Percentiles rank a stretch among this genome's conserved stretches.
Conservation (phyloP, 352 stramenopile genomes). For the Pythium insidiosum region DNA sequence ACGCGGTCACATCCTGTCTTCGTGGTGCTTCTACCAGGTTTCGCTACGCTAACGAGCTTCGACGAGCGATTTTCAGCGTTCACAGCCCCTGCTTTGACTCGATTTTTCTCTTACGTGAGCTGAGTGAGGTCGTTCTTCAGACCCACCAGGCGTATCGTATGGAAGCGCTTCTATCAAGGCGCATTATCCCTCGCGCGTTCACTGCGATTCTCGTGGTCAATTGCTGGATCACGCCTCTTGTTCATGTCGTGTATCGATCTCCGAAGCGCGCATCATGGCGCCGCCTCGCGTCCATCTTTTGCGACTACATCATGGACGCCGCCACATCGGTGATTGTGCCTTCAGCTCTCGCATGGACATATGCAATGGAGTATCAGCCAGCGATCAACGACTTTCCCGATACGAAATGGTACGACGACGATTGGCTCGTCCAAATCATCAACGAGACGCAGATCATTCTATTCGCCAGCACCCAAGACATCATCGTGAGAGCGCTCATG, state of each 20-base stretch:
- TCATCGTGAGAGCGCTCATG: slow-evolving; percentile 9
- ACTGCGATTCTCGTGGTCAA: neutral
- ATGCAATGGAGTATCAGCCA: neutral
- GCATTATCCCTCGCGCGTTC: neutral
- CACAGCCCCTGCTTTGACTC: neutral
- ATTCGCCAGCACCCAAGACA: neutral
- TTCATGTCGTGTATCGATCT: neutral
- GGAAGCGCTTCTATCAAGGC: neutral
- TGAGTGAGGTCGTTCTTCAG: neutral
- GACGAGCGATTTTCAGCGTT: neutral
- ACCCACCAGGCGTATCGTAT: neutral
- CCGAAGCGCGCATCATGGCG: neutral
- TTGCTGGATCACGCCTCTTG: neutral
- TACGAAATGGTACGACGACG: neutral
- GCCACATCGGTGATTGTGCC: neutral
- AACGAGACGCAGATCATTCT: slow-evolving; percentile 1
- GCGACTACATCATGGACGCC: neutral
- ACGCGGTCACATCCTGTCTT: no score
- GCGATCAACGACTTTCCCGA: neutral
- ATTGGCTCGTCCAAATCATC: neutral
- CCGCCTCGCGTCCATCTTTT: neutral
- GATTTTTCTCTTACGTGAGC: neutral
- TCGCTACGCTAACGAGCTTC: no score
- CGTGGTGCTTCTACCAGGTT: no score
- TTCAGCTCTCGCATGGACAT: neutral